phyloP scores from a whole-genome alignment of 768 basidiomycete species.

The Leccinum longicurvipes region DNA sequence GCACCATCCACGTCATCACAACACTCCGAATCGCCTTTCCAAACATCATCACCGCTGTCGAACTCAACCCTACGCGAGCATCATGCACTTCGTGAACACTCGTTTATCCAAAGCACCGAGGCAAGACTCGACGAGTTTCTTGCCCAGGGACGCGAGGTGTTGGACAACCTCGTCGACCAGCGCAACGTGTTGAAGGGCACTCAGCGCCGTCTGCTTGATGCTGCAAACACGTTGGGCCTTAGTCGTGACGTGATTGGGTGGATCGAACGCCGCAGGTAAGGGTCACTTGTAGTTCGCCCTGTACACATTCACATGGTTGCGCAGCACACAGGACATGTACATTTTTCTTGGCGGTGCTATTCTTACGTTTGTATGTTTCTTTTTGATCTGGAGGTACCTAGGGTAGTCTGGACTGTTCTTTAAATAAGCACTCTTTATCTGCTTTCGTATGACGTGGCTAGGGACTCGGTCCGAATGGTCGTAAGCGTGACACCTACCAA shows the following conservation, averaged over 20 bases:
- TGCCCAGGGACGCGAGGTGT: constrained; percentile 85
- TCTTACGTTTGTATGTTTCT: constrained; percentile 92
- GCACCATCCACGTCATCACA: constrained; percentile 44
- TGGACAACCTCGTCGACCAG: constrained; percentile 92
- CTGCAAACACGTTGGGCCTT: constrained; percentile 92
- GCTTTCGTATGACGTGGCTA: constrained; percentile 1
- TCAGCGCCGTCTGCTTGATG: constrained; percentile 76
- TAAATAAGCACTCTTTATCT: constrained; percentile 3
- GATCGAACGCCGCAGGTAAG: constrained; percentile 91
- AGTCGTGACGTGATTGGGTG: constrained; percentile 94
- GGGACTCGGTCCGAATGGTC: neutral
- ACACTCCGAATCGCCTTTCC: constrained; percentile 87
- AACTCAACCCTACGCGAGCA: constrained; percentile 61
- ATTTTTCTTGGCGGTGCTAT: constrained; percentile 85
- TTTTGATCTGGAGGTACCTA: constrained; percentile 87
- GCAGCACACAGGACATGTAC: constrained; percentile 91
- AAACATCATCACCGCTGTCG: constrained; percentile 51
- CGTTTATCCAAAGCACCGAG: constrained; percentile 83
- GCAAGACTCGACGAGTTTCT: constrained; percentile 84
- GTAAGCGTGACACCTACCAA: constrained; percentile 10
- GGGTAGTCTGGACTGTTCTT: constrained; percentile 39
- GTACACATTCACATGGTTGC: constrained; percentile 9
- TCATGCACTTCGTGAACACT: constrained; percentile 83
- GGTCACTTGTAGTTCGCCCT: neutral
- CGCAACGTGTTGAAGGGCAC: constrained; percentile 95